Evolutionary conservation across 2,329 filamentous ascomycete genomes (phyloP), one percentile per base, ranked within the genome.

Genomic region (Diplodia sapinea): DNA sequence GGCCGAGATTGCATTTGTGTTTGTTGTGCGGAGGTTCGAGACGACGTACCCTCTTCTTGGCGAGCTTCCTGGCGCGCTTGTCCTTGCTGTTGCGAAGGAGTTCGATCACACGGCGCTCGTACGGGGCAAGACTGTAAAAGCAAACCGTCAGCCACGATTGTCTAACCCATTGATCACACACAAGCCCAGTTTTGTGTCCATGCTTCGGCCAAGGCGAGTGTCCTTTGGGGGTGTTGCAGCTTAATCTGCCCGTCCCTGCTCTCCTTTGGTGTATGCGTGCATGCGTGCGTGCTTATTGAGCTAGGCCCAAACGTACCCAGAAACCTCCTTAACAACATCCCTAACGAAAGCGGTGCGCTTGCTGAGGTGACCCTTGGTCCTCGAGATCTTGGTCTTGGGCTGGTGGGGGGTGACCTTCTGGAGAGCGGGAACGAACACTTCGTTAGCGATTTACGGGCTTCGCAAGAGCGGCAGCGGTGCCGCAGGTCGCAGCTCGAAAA

Each of bases 61-160:
- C 94, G 80, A 97, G 92, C 91, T 97, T 97, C 78, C 94, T 89
- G 79, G 94, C 94, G 85, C 94, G 93, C 92, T 98, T 98, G 86
- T 99, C 95, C 88, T 96, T 96, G 87, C 88, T 91, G 91, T 99
- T 99, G 80, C 95, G 93, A 85, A 99, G 91, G 82, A 99, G 87
- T 89, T 99, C 95, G 82, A 99, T 96, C 77, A 99, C 92, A 81
- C 95, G 93, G 84, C 95, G 94, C 90, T 99, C 95, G 83, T 99
- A 95, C 79, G 92, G 92, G 76, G 92, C 92, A 76, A 95, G 91
- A 80, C 92, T 90, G 69, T 38, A 49, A 67, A 26, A 36, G 17
- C 29, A 68, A 54, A 36, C 38, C n/a, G 67, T 70, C 63, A 70
- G 69, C 69, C 38, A 62, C n/a, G 50, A 52, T 36, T 20, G 51